Conservation (phyloP, 345 rosid species). For the Sisymbrium altissimum region DNA sequence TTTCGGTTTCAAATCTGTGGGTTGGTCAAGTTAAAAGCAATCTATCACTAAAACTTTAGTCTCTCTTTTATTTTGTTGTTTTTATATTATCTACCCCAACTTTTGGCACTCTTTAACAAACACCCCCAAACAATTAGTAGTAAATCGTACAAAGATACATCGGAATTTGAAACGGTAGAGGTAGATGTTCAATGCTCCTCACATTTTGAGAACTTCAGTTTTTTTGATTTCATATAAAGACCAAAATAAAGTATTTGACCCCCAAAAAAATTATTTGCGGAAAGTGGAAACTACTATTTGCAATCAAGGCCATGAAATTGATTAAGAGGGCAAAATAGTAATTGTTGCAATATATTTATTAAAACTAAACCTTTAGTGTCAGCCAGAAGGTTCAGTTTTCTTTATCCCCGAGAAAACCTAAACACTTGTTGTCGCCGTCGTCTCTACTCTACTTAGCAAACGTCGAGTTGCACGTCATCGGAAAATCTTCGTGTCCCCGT, state of each 20-base stretch:
- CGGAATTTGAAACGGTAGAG: not conserved
- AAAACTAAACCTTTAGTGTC: not conserved
- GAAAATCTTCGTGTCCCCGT: not conserved
- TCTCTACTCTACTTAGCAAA: not conserved
- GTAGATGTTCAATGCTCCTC: conserved; percentile 20
- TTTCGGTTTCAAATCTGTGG: not conserved
- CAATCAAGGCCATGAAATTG: not conserved
- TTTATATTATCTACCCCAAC: not conserved
- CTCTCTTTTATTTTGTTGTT: not conserved
- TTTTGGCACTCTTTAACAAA: conserved; percentile 7
- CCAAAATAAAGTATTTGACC: not conserved
- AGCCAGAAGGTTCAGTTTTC: conserved; percentile 4
- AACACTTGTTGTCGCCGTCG: not conserved
- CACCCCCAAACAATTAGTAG: not conserved
- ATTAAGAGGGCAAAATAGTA: not conserved
- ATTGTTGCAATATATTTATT: not conserved
- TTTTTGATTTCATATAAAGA: not conserved
- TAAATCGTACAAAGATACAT: not conserved
- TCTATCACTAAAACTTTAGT: not conserved
- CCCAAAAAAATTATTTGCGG: too few species aligned
- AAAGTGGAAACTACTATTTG: not conserved
- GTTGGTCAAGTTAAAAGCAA: not conserved
- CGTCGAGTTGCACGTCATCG: conserved; percentile 14
- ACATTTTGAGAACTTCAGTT: not conserved
- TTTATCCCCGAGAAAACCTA: not conserved